A percentile compares a stretch with the other conserved stretches of the same genome.
These are phyloP conservation scores for Scorias spongiosa DNA, from an alignment of 2,329 filamentous ascomycete species.

Conservation along the genomic window DNA sequence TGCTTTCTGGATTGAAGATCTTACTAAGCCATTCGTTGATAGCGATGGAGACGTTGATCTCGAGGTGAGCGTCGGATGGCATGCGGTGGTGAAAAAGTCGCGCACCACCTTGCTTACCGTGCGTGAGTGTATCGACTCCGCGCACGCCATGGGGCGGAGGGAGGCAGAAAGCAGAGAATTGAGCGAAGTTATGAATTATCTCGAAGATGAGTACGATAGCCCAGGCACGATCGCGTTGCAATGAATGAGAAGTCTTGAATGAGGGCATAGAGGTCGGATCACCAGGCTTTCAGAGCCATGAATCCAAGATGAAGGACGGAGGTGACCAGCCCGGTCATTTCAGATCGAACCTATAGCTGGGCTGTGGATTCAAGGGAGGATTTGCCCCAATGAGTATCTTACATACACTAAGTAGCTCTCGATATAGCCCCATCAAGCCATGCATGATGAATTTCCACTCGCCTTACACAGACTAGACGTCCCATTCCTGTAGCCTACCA, in stretches of 20 bases:
- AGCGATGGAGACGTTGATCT: not conserved
- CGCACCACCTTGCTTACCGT: not conserved
- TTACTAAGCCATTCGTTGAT: not conserved
- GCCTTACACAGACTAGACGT: no score
- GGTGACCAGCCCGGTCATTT: no score
- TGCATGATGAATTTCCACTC: no score
- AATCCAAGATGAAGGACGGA: no score
- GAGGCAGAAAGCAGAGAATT: not conserved
- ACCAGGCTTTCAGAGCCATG: no score
- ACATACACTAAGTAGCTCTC: not conserved
- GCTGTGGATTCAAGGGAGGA: no score
- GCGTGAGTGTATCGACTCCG: not conserved
- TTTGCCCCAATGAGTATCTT: not conserved
- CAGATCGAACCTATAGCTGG: no score
- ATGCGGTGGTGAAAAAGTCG: not conserved
- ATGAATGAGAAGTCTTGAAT: no score
- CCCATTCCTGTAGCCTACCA: slow-evolving; percentile 18
- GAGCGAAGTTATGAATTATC: not conserved
- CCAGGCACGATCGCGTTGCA: no score
- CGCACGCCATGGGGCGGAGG: not conserved
- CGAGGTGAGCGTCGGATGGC: not conserved
- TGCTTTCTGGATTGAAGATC: not conserved
- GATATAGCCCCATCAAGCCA: no score
- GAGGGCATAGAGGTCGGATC: no score
- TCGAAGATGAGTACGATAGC: not conserved